Evolutionary conservation across 2,329 filamentous ascomycete genomes (phyloP), one percentile per base, ranked within the genome.

Genomic region (Dothideomycetes sp.): DNA sequence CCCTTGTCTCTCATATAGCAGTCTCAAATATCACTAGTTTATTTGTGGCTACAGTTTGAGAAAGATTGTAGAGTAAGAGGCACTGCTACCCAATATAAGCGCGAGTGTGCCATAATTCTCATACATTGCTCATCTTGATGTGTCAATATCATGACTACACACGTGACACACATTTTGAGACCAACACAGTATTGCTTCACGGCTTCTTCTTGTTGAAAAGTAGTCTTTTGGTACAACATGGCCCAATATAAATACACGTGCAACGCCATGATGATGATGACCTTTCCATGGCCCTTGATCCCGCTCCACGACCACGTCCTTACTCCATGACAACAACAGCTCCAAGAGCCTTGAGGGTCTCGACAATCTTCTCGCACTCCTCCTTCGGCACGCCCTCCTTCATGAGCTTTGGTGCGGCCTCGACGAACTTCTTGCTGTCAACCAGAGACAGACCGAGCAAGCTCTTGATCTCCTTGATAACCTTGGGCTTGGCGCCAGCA

Each of bases 351-450:
- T 96, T 96, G 72, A 99, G 75, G 31, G 84, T 79, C 64, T 85
- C 84, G 44, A 98, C 78, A 58, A 98, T 95, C 81, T 98, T 98
- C 75, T 96, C 89, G 5, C 86, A 87, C 64, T 99, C 93, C 59
- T 99, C 91, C 77, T 98, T 99, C 48, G 89, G 84, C 52, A 98
- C 87, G 37, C 84, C 88, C 69, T 99, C 91, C 80, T 96, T 96
- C 85, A 99, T 84, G 64, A 85, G 70, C 81, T 99, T 99, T 49
- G 91, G 91, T 52, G 84, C 88, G 59, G 84, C 86, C 75, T 99
- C 91, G 50, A 98, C 91, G 58, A 99, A 99, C 73, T 99, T 99
- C 82, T 99, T 99, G 69, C 85, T 94, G 67, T 99, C 91, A 52
- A 99, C 93, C 70, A 99, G 75, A 62, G 84, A 93, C 59, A 98